Evolutionary conservation across 139 green algal genomes (phyloP).

Genomic region (Asterochloris sp.): DNA sequence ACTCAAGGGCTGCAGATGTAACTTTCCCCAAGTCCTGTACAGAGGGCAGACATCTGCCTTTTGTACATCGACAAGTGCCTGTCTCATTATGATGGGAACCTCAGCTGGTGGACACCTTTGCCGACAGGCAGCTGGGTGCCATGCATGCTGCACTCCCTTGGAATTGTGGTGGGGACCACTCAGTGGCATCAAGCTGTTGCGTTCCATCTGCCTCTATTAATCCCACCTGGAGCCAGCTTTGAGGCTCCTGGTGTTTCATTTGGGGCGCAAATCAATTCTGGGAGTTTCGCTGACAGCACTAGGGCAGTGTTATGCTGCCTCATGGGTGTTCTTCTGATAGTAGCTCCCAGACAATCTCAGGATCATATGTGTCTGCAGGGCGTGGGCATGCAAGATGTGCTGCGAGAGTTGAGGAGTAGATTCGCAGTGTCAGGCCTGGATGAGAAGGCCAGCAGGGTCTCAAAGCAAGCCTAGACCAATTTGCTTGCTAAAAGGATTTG

Average conservation of each 20-base stretch:
- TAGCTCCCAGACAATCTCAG: conserved; percentile 8
- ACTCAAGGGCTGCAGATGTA: background rate
- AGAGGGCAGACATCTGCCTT: background rate
- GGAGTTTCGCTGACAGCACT: conserved; percentile 10
- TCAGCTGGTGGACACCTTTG: too few relatives aligned
- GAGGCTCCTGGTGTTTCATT: conserved; percentile 15
- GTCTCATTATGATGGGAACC: too few relatives aligned
- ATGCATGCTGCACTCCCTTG: too few relatives aligned
- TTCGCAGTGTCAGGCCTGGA: conserved; percentile 83
- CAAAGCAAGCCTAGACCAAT: too few relatives aligned
- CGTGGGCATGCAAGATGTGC: conserved; percentile 79
- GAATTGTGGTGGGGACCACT: too few relatives aligned
- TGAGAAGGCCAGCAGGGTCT: conserved; percentile 77
- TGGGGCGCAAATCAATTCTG: conserved; percentile 13
- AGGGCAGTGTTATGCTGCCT: conserved; percentile 1
- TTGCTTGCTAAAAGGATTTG: too few relatives aligned
- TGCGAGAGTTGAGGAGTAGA: conserved; percentile 65
- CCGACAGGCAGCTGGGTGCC: too few relatives aligned
- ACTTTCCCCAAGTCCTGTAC: background rate
- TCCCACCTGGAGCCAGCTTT: conserved; percentile 3
- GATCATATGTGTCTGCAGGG: conserved; percentile 50
- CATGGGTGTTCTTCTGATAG: conserved; percentile 4
- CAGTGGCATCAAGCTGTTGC: too few relatives aligned
- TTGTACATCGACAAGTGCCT: background rate
- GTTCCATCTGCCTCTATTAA: conserved; percentile 4